Base-by-base conservation (phyloP, 2,329 filamentous ascomycete genomes). In the Fusarium newnesense region DNA sequence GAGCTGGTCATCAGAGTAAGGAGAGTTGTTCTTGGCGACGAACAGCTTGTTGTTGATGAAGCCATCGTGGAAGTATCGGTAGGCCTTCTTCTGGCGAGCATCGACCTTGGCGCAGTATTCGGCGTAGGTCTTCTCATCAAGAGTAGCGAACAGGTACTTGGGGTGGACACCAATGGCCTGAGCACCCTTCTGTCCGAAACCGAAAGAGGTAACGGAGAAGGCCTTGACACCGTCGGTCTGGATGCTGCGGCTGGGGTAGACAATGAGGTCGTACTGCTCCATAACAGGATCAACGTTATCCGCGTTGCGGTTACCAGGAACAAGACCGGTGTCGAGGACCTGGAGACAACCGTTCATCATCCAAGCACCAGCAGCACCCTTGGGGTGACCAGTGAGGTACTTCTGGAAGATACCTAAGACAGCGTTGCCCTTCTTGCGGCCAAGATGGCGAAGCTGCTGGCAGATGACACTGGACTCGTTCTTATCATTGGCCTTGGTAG, bases 281-380 rank as follows among this genome's bases (percentile, higher is more conserved):
- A 99, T 97, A 76, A 95, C 88, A 81, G 95, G 91, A 81, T 99
- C 96, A 62, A 99, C 91, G 76, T 99, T 99, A 86, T 99, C 96
- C 58, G 96, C 96, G 78, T 99, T 99, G 79, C 95, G 93, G 87
- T 99, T 99, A 68, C 96, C 96, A 19, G 96, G 96, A 30, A 99
- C 96, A 56, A 99, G 87, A 80, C 96, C 96, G 58, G 89, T 92
- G 87, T 98, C 97, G 78, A 99, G 90, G 50, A 98, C 94, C 83
- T 99, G 96, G 82, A 99, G 87, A 83, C 94, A 96, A 75, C 96
- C 96, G 87, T 99, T 99, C 89, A 99, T 92, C 96, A 99, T 99
- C 95, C 96, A 99, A 54, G 96, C 96, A 87, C 96, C 96, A 69
- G 96, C 96, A 79, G 96, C 96, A 92, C 96, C 96, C 91, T 99